Evolutionary conservation across 495 filamentous ascomycete species (phyloP).

Genomic region (Penicillium parvum): DNA sequence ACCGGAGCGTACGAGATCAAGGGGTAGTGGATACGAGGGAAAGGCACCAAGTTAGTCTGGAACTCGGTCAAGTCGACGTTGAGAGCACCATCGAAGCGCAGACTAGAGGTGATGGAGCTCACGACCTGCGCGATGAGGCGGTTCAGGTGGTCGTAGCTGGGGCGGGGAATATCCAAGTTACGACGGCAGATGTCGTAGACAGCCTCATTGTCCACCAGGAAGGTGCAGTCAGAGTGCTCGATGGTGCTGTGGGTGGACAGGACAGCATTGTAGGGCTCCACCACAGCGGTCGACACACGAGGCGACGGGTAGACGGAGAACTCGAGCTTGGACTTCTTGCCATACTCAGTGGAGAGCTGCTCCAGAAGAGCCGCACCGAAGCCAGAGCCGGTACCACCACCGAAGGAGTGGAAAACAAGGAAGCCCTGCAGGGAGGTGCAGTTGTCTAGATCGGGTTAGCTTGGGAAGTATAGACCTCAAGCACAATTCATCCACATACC

Average conservation of each 20-base stretch:
- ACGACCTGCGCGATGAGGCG: constrained; percentile 88
- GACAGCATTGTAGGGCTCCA: constrained; percentile 92
- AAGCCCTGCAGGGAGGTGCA: constrained; percentile 88
- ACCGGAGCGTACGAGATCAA: constrained; percentile 87
- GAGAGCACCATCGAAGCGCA: constrained; percentile 85
- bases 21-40: constrained; percentile 88
- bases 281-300: constrained; percentile 79
- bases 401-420: constrained; percentile 91
- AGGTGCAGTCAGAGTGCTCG: constrained; percentile 89
- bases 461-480: neutral
- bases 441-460: constrained; percentile 59
- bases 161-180: constrained; percentile 82
- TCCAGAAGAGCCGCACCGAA: constrained; percentile 86
- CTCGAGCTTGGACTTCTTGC: constrained; percentile 93
- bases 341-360: constrained; percentile 82
- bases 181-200: constrained; percentile 91
- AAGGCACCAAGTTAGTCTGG: constrained; percentile 91
- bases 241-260: constrained; percentile 90
- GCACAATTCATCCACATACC: constrained; percentile 54
- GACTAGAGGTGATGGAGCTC: constrained; percentile 84
- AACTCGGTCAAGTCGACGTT: constrained; percentile 94
- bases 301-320: constrained; percentile 88
- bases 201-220: constrained; percentile 90
- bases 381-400: constrained; percentile 86
- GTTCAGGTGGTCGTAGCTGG: constrained; percentile 83